Conservation (phyloP, 2,329 filamentous ascomycete genomes). For the Podosphaera aphanis region DNA sequence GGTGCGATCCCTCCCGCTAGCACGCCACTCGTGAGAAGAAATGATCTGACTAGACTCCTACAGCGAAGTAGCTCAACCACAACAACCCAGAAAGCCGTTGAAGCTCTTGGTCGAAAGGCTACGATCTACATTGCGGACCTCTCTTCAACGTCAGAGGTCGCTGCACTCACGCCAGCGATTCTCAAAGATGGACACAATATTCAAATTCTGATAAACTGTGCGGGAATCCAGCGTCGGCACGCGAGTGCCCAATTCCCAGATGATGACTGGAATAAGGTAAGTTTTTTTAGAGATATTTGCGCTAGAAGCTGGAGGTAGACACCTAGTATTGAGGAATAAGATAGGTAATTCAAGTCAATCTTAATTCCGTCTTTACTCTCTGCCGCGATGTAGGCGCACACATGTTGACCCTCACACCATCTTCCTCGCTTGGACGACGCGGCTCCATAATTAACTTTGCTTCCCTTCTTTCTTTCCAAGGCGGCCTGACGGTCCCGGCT, state of each 20-base stretch:
- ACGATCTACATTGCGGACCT: conserved; percentile 50
- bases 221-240: conserved; percentile 18
- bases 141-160: conserved; percentile 32
- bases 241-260: conserved; percentile 19
- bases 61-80: conserved; percentile 13
- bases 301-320: too few species aligned
- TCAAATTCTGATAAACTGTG: conserved; percentile 24
- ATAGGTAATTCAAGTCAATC: conserved; percentile 57
- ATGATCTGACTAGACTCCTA: too few species aligned
- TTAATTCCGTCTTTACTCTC: conserved; percentile 58
- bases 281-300: background rate
- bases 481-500: conserved; percentile 68
- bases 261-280: conserved; percentile 19
- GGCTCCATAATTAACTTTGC: conserved; percentile 70
- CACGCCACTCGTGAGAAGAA: background rate
- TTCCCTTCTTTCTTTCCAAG: conserved; percentile 71
- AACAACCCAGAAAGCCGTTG: conserved; percentile 35
- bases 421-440: conserved; percentile 47
- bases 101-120: conserved; percentile 40
- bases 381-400: conserved; percentile 56
- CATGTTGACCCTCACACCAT: conserved; percentile 39
- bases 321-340: background rate
- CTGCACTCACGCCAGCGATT: conserved; percentile 33
- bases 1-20: conserved; percentile 9
- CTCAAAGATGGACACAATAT: conserved; percentile 25